A percentile compares a stretch with the other conserved stretches of the same genome.
These are phyloP conservation scores for Kodamaea kakaduensis DNA, from an alignment of 805 yeast species.

Conservation along the genomic window DNA sequence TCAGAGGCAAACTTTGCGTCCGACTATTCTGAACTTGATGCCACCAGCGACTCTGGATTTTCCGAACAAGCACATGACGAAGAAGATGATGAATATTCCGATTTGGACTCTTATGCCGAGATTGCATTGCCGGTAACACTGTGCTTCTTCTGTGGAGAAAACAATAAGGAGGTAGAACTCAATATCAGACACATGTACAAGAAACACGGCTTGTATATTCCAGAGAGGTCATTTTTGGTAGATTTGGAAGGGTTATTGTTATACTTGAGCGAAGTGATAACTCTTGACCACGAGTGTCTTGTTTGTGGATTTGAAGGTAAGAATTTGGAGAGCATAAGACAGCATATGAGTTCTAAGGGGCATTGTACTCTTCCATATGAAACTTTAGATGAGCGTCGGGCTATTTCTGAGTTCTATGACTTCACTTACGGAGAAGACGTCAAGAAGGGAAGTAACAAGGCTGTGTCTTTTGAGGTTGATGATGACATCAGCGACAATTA, in stretches of 20 bases:
- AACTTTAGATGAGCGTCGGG: conserved; percentile 32
- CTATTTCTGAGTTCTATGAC: conserved; percentile 37
- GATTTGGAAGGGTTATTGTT: conserved; percentile 38
- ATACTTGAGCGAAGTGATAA: conserved; percentile 35
- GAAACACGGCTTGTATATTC: conserved; percentile 44
- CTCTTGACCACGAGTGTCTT: conserved; percentile 41
- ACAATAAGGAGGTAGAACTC: conserved; percentile 50
- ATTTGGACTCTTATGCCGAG: conserved; percentile 21
- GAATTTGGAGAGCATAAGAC: conserved; percentile 39
- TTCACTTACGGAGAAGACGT: conserved; percentile 20
- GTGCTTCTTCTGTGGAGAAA: conserved; percentile 57
- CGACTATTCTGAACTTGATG: conserved; percentile 17
- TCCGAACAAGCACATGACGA: conserved; percentile 6
- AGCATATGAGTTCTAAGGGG: conserved; percentile 41
- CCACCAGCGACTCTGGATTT: conserved; percentile 9
- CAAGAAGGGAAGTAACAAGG: conserved; percentile 17
- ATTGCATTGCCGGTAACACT: conserved; percentile 44
- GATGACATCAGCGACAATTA: conserved; percentile 22
- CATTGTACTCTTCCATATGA: conserved; percentile 47
- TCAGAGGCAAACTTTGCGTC: conserved; percentile 44
- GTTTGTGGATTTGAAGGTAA: conserved; percentile 44
- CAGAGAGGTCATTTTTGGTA: conserved; percentile 36
- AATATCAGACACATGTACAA: conserved; percentile 46
- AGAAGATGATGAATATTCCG: conserved; percentile 19
- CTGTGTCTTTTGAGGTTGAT: conserved; percentile 25